These are phyloP conservation scores for Dothistroma pini DNA, from an alignment of 2,329 filamentous ascomycete genomes.

Conservation along the genomic window DNA sequence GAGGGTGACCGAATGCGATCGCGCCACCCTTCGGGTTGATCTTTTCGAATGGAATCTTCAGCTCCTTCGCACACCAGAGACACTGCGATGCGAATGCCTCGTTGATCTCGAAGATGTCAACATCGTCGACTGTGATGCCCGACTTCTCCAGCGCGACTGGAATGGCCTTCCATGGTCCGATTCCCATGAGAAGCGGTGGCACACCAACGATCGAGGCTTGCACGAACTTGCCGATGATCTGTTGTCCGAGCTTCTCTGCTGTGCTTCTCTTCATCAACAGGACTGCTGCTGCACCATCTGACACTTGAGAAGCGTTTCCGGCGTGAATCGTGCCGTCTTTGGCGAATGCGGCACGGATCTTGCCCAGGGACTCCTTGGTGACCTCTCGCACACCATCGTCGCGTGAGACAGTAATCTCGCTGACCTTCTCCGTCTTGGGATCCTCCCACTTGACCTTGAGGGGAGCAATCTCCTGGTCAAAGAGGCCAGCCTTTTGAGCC, in stretches of 20 bases:
- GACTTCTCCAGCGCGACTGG: constrained; percentile 86
- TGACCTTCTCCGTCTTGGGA: constrained; percentile 82
- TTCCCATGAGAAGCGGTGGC: constrained; percentile 88
- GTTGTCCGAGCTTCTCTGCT: constrained; percentile 81
- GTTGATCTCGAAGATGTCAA: constrained; percentile 99
- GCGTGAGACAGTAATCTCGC: constrained; percentile 73
- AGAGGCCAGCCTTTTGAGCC: constrained; percentile 85
- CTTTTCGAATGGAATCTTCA: constrained; percentile 78
- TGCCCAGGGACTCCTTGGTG: constrained; percentile 80
- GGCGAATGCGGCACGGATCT: constrained; percentile 86
- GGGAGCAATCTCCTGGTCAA: constrained; percentile 86
- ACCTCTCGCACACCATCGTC: constrained; percentile 88
- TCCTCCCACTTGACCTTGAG: constrained; percentile 84
- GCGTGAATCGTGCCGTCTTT: constrained; percentile 93
- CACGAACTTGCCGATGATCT: constrained; percentile 89
- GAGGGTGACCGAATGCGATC: constrained; percentile 88
- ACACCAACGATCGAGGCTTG: constrained; percentile 82
- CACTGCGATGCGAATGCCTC: constrained; percentile 97
- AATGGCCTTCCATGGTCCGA: constrained; percentile 94
- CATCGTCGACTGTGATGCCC: constrained; percentile 80
- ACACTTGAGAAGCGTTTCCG: constrained; percentile 93
- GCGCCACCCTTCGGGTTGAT: constrained; percentile 97
- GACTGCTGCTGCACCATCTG: constrained; percentile 91
- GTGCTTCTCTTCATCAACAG: constrained; percentile 93
- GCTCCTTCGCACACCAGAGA: constrained; percentile 86